phyloP scores from a whole-genome alignment of 2,329 filamentous ascomycete species.

The Aspergillus fructus region DNA sequence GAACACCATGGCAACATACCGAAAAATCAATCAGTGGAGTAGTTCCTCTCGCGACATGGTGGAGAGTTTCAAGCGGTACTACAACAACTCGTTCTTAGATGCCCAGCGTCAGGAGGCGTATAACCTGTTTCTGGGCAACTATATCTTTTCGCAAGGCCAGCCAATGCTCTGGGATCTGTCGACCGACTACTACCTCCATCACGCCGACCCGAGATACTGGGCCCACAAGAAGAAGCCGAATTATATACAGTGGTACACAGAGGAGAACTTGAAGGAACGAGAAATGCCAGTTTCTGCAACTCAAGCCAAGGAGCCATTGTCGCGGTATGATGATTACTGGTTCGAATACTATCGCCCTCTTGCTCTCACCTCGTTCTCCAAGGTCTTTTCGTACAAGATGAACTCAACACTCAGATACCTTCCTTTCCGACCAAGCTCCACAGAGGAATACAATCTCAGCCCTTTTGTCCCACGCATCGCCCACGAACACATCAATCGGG shows the following conservation, averaged over 20 bases:
- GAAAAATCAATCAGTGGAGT: constrained; percentile 98
- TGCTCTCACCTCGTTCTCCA: constrained; percentile 82
- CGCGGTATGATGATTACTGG: constrained; percentile 90
- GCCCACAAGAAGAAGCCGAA: constrained; percentile 61
- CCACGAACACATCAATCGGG: constrained; percentile 54
- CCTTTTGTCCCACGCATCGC: constrained; percentile 78
- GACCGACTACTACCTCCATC: constrained; percentile 95
- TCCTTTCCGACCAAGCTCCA: constrained; percentile 65
- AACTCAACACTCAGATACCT: constrained; percentile 85
- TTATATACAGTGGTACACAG: constrained; percentile 89
- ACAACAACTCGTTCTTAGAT: constrained; percentile 97
- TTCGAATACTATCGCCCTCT: constrained; percentile 91
- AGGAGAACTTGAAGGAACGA: constrained; percentile 66
- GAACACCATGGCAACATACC: constrained; percentile 98
- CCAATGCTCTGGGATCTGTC: constrained; percentile 96
- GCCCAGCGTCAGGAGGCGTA: constrained; percentile 98
- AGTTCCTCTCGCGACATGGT: constrained; percentile 98
- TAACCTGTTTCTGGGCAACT: constrained; percentile 95
- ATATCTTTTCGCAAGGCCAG: constrained; percentile 80
- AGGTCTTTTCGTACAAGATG: constrained; percentile 90
- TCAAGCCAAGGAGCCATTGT: constrained; percentile 32
- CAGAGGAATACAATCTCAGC: constrained; percentile 77
- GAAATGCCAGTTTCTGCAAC: constrained; percentile 51
- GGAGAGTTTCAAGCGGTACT: constrained; percentile 97
- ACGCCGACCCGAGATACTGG: constrained; percentile 76